These are phyloP conservation scores for Verticillium zaregamsianum DNA, from an alignment of 2,329 filamentous ascomycete species.

Conservation along the genomic window DNA sequence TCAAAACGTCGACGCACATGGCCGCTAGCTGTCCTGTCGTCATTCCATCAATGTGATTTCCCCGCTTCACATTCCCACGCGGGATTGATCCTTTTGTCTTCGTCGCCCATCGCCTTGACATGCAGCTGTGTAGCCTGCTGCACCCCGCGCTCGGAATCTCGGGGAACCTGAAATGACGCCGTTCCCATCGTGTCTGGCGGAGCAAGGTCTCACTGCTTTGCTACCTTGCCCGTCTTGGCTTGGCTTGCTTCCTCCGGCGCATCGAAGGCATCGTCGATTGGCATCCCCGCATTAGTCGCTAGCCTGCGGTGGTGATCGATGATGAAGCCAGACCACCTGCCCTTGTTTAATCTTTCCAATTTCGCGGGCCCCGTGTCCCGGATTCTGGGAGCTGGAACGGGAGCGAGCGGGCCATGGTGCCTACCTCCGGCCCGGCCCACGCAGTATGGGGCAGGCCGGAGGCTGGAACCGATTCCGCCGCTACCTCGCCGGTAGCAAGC, in stretches of 20 bases:
- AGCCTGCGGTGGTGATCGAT: neutral
- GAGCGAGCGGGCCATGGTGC: neutral
- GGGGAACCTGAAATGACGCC: neutral
- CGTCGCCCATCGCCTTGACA: neutral
- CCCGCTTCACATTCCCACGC: neutral
- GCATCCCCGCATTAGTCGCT: neutral
- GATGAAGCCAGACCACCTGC: neutral
- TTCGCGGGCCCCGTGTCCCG: neutral
- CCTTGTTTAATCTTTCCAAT: neutral
- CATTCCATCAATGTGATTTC: neutral
- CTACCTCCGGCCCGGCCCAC: neutral
- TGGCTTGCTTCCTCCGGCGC: neutral
- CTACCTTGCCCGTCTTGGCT: neutral
- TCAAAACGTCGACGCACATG: neutral
- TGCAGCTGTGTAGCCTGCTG: neutral
- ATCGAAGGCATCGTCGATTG: neutral
- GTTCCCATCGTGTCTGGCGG: neutral
- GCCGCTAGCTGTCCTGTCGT: neutral
- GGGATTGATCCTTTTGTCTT: neutral
- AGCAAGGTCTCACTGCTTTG: neutral
- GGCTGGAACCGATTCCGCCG: neutral
- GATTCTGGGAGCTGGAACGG: neutral
- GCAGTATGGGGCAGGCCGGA: neutral
- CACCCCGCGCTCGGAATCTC: neutral
- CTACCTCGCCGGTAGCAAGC: neutral